Percentiles rank a stretch among this genome's conserved stretches.
phyloP scores from a whole-genome alignment of 176 grass and related monocot species.

The Oryza longistaminata region DNA sequence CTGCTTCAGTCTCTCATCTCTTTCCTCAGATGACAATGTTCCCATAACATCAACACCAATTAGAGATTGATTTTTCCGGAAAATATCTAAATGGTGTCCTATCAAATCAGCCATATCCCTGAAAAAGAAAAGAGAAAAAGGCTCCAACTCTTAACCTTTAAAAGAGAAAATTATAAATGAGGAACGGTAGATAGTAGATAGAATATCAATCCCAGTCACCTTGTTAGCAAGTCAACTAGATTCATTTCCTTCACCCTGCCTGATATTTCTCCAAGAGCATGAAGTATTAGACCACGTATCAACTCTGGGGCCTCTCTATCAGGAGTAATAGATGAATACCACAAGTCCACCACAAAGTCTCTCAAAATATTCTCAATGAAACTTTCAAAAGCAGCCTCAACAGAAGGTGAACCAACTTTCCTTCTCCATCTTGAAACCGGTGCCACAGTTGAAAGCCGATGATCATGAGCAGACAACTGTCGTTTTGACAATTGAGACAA shows the following conservation, averaged over 20 bases:
- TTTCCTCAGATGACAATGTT: conserved; percentile 94
- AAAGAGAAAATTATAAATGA: conserved; percentile 17
- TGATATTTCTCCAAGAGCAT: conserved; percentile 83
- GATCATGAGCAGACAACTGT: conserved; percentile 73
- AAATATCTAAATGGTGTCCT: conserved; percentile 81
- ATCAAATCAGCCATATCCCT: conserved; percentile 94
- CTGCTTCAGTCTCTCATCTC: conserved; percentile 83
- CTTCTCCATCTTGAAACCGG: conserved; percentile 82
- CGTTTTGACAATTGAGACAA: conserved; percentile 67
- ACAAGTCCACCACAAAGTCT: conserved; percentile 90
- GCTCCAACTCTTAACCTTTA: not conserved
- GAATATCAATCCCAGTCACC: conserved; percentile 43
- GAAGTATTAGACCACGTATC: conserved; percentile 80
- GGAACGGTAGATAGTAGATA: conserved; percentile 23
- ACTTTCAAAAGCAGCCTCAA: conserved; percentile 82
- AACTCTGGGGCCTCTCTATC: conserved; percentile 90
- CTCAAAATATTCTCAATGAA: conserved; percentile 85
- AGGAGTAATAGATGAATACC: conserved; percentile 84
- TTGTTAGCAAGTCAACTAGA: conserved; percentile 94
- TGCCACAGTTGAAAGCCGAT: conserved; percentile 61
- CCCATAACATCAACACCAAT: conserved; percentile 86
- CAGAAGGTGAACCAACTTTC: conserved; percentile 79
- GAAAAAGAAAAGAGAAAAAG: conserved; percentile 16
- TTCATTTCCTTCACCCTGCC: conserved; percentile 82
- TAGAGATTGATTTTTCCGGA: conserved; percentile 79